These are phyloP conservation scores for Spatholobus suberectus DNA, from an alignment of 306 rosid species.

Conservation along the genomic window DNA sequence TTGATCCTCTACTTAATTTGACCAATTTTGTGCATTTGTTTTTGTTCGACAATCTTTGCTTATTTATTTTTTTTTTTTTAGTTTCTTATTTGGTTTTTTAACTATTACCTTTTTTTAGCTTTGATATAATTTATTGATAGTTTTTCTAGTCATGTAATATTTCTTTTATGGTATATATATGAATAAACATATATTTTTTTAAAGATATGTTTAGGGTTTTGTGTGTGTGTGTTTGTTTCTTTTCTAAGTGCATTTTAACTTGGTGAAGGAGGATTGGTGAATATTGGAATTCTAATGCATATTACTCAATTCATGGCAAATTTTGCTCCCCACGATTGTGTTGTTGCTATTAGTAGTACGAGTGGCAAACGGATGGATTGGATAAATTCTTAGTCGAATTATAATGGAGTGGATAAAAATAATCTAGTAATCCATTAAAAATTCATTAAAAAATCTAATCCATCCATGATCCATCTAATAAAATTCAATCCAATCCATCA, in stretches of 20 bases:
- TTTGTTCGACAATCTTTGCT: too few species aligned
- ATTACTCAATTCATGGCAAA: conserved; percentile 56
- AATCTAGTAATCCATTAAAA: too few species aligned
- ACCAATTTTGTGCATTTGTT: conserved; percentile 10
- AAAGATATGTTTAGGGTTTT: too few species aligned
- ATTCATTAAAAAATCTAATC: too few species aligned
- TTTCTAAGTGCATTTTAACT: conserved; percentile 22
- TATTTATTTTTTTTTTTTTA: neutral
- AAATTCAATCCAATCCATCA: too few species aligned
- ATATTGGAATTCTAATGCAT: conserved; percentile 30
- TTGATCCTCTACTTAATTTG: conserved; percentile 21
- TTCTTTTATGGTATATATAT: neutral
- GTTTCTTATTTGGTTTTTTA: neutral
- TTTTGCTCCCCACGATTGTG: conserved; percentile 92
- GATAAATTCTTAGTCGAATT: too few species aligned
- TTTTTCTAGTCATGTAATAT: neutral
- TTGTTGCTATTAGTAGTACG: conserved; percentile 81
- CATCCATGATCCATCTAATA: too few species aligned
- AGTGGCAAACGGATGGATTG: too few species aligned
- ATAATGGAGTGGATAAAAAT: too few species aligned
- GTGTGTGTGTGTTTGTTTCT: neutral
- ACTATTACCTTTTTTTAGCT: conserved; percentile 19
- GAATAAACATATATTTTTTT: too few species aligned
- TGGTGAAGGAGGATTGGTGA: neutral
- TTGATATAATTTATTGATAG: neutral